Evolutionary conservation across 371 early-diverging fungal genomes (phyloP).

Genomic region (Mucor saturninus): DNA sequence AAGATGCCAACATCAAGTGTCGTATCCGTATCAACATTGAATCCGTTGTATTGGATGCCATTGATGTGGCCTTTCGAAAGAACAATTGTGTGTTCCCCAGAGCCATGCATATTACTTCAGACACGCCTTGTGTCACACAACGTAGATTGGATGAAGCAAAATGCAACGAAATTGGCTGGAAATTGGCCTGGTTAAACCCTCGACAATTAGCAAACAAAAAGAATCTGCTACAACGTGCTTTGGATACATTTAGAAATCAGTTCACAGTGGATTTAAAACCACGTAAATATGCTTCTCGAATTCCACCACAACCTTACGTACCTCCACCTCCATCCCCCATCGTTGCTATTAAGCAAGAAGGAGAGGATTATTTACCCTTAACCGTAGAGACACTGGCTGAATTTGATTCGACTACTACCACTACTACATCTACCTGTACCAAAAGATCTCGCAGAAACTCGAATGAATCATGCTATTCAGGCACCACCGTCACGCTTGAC

Average conservation of each 20-base stretch:
- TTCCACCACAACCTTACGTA: conserved; percentile 33
- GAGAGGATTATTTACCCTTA: conserved; percentile 7
- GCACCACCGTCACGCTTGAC: conserved; percentile 51
- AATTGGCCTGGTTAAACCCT: conserved; percentile 56
- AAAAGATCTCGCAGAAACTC: conserved; percentile 12
- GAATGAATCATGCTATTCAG: conserved; percentile 35
- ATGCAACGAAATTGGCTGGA: conserved; percentile 60
- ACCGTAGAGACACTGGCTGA: conserved; percentile 27
- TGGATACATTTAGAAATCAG: conserved; percentile 50
- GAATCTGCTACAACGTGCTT: conserved; percentile 47
- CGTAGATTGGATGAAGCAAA: conserved; percentile 47
- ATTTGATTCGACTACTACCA: background rate
- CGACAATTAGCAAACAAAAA: conserved; percentile 53
- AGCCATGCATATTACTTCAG: conserved; percentile 38
- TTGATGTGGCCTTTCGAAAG: conserved; percentile 45
- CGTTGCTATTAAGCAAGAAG: background rate
- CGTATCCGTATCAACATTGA: conserved; percentile 54
- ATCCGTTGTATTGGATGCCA: conserved; percentile 40
- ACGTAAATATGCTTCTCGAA: conserved; percentile 42
- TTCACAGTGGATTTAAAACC: conserved; percentile 45
- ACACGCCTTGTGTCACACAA: conserved; percentile 32
- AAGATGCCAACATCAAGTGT: conserved; percentile 32
- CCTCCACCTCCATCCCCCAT: conserved; percentile 3
- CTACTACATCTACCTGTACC: conserved; percentile 26
- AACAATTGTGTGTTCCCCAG: conserved; percentile 56